Evolutionary conservation across 768 basidiomycete genomes (phyloP), one percentile per base, ranked within the genome.

Genomic region (Mycena haematopus): DNA sequence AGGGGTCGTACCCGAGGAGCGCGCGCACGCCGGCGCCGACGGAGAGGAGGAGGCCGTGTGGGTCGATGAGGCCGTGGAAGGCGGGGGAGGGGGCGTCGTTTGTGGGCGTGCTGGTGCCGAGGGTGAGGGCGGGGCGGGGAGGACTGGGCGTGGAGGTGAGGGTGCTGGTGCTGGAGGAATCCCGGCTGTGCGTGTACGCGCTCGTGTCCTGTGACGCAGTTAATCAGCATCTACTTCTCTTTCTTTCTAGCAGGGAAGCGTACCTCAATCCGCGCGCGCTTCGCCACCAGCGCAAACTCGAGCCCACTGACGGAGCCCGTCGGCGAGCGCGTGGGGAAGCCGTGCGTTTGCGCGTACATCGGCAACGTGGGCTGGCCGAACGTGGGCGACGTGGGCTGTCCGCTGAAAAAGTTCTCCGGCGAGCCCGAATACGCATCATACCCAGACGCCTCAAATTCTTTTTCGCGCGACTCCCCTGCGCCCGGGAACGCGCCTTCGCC

Each of bases 261-360:
- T 31, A 31, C 52, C 24, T 65, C 59, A 6, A 44, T 56, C 59
- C 52, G 42, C 17, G 64, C 42, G 1, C 61, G 58, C 64, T 60
- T 65, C 51, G 36, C 36, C 6, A 38, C 17, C 9, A 61, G 52
- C 56, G 65, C 65, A n/a, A 42, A 62, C 60, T 61, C 60, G 15
- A 65, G 59, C 19, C 59, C 59, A 35, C 58, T 65, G 19, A 44
- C 64, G 21, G 63, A 65, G 24, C 58, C 49, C 0, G 54, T 31
- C 22, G 63, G 63, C 19, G 63, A 65, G 38, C 42, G 89, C 93
- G 80, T 72, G n/a, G n/a, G n/a, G 22, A 21, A 33, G 38, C 86
- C 87, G 63, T 92, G 93, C 21, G 40, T 19, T 5, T 52, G 42
- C 55, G 42, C 52, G 21, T n/a, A n/a, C n/a, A 49, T 4, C 29